Evolutionary conservation across 2,329 filamentous ascomycete genomes (phyloP).

Genomic region (Penicillium rolfsii): DNA sequence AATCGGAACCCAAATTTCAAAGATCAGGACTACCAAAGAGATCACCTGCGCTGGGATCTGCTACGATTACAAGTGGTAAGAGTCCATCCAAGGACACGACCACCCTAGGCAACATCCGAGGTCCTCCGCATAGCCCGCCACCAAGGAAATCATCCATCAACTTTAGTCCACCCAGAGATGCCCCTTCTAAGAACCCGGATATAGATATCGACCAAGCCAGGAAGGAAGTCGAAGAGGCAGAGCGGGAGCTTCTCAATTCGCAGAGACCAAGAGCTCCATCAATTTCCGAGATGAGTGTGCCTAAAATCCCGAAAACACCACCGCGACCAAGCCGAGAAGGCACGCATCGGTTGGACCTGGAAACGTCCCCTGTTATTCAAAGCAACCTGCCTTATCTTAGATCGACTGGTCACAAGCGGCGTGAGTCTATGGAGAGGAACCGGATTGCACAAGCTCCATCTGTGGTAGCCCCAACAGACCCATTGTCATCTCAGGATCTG

Average conservation of each 20-base stretch:
- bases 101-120: slow-evolving; percentile 5
- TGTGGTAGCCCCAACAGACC: slow-evolving; percentile 44
- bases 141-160: slow-evolving; percentile 66
- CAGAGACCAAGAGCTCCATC: slow-evolving; percentile 33
- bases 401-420: slow-evolving; percentile 54
- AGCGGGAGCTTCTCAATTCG: slow-evolving; percentile 23
- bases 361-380: slow-evolving; percentile 58
- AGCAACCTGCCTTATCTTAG: slow-evolving; percentile 58
- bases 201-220: slow-evolving; percentile 27
- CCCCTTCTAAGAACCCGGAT: slow-evolving; percentile 30
- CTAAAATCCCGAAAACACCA: slow-evolving; percentile 51
- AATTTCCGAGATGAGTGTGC: slow-evolving; percentile 26
- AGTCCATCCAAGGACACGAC: slow-evolving; percentile 2
- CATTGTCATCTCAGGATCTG: slow-evolving; percentile 38
- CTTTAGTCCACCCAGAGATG: slow-evolving; percentile 43
- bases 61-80: slow-evolving; percentile 9
- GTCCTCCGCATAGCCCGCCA: slow-evolving; percentile 62
- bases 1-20: slow-evolving; percentile 16
- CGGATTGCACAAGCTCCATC: slow-evolving; percentile 37
- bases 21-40: slow-evolving; percentile 19
- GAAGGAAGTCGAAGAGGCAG: slow-evolving; percentile 41
- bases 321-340: slow-evolving; percentile 70
- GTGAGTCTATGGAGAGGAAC: slow-evolving; percentile 53
- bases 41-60: slow-evolving; percentile 12
- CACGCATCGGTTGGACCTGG: slow-evolving; percentile 62